These are phyloP conservation scores for Microcera coccophila DNA, from an alignment of 2,329 filamentous ascomycete species.

Conservation along the genomic window DNA sequence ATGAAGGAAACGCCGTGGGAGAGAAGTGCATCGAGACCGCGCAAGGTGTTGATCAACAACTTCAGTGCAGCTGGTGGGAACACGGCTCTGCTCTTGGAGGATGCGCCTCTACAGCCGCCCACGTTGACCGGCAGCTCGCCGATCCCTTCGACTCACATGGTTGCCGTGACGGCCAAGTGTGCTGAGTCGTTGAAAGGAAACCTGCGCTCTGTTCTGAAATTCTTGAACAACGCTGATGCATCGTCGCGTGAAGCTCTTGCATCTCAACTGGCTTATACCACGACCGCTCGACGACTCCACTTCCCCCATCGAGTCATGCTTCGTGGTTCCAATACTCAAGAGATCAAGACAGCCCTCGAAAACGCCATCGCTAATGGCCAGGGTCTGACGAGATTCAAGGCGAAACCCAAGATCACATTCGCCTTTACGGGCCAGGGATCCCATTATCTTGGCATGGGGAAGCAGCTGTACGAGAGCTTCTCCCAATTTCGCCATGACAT, in stretches of 20 bases:
- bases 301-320: conserved; percentile 54
- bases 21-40: conserved; percentile 38
- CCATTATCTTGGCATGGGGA: conserved; percentile 28
- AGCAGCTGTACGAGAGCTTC: conserved; percentile 31
- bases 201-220: conserved; percentile 53
- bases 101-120: conserved; percentile 50
- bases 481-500: conserved; percentile 34
- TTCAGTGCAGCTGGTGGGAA: conserved; percentile 71
- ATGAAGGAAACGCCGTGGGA: conserved; percentile 50
- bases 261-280: conserved; percentile 65
- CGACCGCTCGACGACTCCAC: conserved; percentile 62
- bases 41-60: conserved; percentile 59
- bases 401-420: conserved; percentile 35
- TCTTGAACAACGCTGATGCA: conserved; percentile 49
- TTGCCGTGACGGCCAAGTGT: conserved; percentile 56
- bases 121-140: conserved; percentile 38
- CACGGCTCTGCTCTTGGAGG: conserved; percentile 62
- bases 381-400: conserved; percentile 11
- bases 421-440: conserved; percentile 46
- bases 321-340: conserved; percentile 26
- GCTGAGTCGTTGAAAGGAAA: conserved; percentile 57
- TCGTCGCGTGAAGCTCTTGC: no score
- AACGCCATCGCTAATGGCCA: conserved; percentile 11
- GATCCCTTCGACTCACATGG: conserved; percentile 57
- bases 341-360: conserved; percentile 1